Conservation (phyloP, 2,329 filamentous ascomycete genomes). For the Xylaria sp. region DNA sequence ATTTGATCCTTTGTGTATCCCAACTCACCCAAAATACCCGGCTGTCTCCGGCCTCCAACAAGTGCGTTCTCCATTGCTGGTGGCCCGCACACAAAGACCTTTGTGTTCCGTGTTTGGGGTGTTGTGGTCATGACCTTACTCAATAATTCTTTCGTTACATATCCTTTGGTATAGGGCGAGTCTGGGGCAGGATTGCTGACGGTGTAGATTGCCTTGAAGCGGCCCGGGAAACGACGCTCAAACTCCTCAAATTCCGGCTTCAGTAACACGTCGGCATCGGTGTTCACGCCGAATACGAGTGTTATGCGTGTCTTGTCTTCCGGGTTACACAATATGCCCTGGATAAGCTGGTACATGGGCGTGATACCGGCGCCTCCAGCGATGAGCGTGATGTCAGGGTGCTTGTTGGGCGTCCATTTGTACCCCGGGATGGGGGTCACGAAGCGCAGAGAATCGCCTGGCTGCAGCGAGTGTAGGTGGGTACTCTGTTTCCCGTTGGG, state of each 20-base stretch:
- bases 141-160: conserved; percentile 63
- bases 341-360: conserved; percentile 69
- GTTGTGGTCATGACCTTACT: conserved; percentile 49
- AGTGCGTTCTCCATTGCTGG: conserved; percentile 68
- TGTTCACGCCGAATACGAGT: conserved; percentile 70
- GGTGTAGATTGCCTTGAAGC: conserved; percentile 63
- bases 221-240: conserved; percentile 55
- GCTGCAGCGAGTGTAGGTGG: conserved; percentile 68
- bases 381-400: conserved; percentile 63
- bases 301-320: conserved; percentile 66
- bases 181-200: conserved; percentile 55
- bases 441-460: conserved; percentile 66
- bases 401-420: conserved; percentile 58
- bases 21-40: conserved; percentile 60
- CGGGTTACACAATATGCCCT: conserved; percentile 65
- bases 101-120: conserved; percentile 47
- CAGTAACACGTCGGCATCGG: conserved; percentile 65
- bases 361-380: conserved; percentile 77
- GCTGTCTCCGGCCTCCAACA: conserved; percentile 50
- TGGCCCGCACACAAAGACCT: conserved; percentile 73
- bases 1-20: conserved; percentile 64
- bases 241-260: conserved; percentile 59
- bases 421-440: conserved; percentile 59
- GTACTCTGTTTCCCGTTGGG: conserved; percentile 67
- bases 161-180: conserved; percentile 56